Base-by-base conservation (phyloP, 306 rosid species). In the Corylus avellana region DNA sequence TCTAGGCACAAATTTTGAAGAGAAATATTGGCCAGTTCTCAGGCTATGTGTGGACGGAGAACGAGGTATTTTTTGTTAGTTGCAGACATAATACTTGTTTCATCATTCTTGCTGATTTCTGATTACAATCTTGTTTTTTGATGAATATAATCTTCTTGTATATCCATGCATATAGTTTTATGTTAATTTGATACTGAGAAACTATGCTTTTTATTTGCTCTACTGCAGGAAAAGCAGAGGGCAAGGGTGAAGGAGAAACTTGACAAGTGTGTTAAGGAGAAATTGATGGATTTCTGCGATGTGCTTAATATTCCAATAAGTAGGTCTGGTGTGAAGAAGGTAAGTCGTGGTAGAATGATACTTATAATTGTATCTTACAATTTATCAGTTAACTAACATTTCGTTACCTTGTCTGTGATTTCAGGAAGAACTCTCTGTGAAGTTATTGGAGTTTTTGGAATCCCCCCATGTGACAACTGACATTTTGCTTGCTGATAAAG, bases 221-320 rank as follows among this genome's bases (percentile, higher is more conserved):
- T 67, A 8, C 50, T 3, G 78, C 89, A 91, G 90, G 97, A 91
- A 79, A 96, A 93, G 62, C 98, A 91, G 27, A 86, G 98, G 74
- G 78, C 86, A 59, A 96, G 86, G 80, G 77, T 89, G 55, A 96
- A 91, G 84, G 99, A 96, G 73, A 96, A 89, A 90, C 85, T 96
- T 68, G 98, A 96, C 67, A 96, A 96, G 75, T 89, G 92, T 73
- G 93, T 96, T 62, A 96, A 93, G 87, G 99, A 93, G 84, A 96
- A 91, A 83, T 83, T 96, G 84, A 12, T 86, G 81, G 94, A 91
- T 84, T 93, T 91, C 62, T 96, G 99, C 78, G 99, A 91, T 16
- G 84, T 96, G 80, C 94, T 96, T 37, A 93, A 96, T 74, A 91
- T 96, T 84, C 98, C 86, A 69, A 81, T 96, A 81, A 87, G 75